Evolutionary conservation across 495 filamentous ascomycete species (phyloP), one percentile per base, ranked within the genome.

Genomic region (Aspergillus indologenus): DNA sequence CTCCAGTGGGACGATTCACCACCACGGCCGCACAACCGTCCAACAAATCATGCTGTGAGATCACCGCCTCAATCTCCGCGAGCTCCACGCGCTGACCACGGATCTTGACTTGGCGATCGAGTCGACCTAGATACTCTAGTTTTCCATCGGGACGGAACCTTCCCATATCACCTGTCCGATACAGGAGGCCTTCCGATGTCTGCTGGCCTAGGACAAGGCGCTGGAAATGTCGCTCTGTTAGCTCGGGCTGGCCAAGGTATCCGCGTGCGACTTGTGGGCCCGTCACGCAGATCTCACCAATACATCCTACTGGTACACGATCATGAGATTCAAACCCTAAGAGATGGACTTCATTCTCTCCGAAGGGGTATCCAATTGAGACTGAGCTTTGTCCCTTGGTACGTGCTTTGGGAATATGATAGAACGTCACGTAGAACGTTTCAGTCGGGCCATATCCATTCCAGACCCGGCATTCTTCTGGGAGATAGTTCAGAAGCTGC

Each of bases 51-150:
- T 54, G 26, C 22, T 43, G 4, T 2, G 11, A 15, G 8, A 54
- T 24, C 18, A 43, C 14, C 20, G 24, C 17, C 31, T 54, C 51
- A 14, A 54, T 43, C n/a, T 54, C 51, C 11, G n/a, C 14, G 2
- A 20, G 21, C 19, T 54, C 51, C 18, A 54, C 51, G 1, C 51
- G 5, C 23, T 40, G 24, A 18, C 51, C 51, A n/a, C 51, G 51
- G n/a, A 54, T 18, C 51, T 54, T 54, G 20, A 54, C 51, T 14
- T 54, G 51, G 5, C 9, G 9, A 15, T 54, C 51, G 18, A 31
- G 40, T n/a, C 51, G 51, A 15, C 26, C 24, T 3, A 34, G 24
- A 31, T 54, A 54, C 2, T 43, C 26, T 11, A 54, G 24, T n/a
- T 3, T 21, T 2, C 51, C 51, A 12, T 43, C 31, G 24, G 51